Evolutionary conservation across 371 early-diverging fungal genomes (phyloP), one percentile per base, ranked within the genome.

Genomic region (Gilbertella persicaria): DNA sequence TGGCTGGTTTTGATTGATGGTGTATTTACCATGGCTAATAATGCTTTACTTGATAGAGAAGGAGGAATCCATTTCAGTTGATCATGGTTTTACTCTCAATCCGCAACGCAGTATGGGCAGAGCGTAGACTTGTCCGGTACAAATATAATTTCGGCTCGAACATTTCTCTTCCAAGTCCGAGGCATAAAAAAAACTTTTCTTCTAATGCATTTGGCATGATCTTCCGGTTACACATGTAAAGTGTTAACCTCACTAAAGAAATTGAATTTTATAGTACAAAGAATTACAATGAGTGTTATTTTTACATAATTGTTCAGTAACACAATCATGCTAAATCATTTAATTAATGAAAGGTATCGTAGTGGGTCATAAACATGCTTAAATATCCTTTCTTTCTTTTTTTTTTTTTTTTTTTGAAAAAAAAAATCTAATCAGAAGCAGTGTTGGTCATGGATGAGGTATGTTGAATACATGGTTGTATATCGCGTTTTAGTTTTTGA

Each of bases 11-110:
- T 47, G 40, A 26, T 37, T 38, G 39, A 37, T 24, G 26, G 24
- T 39, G 1, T 57, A 6, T 43, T 53, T 67, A 67, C 71, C 71
- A 71, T 54, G 67, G 67, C 25, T 66, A 39, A 48, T 55, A 53
- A 58, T 66, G 67, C 53, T 58, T 57, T 44, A 58, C 58, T 58
- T 51, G 28, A 58, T 58, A 58, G 58, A 58, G 58, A 51, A 42
- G 47, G 28, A 33, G 33, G 13, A 33, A 33, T 33, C 33, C 33
- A 28, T 28, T 28, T 28, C 5, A 5, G 4, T 28, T 9, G 28
- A 9, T 28, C 9, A 28, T 5, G 9, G 28, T 28, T n/a, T n/a
- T n/a, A n/a, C n/a, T n/a, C n/a, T n/a, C n/a, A n/a, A n/a, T n/a
- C n/a, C n/a, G n/a, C n/a, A n/a, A n/a, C n/a, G n/a, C n/a, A n/a